Base-by-base conservation (phyloP, 176 grass and related monocot species). In the Olyra latifolia region DNA sequence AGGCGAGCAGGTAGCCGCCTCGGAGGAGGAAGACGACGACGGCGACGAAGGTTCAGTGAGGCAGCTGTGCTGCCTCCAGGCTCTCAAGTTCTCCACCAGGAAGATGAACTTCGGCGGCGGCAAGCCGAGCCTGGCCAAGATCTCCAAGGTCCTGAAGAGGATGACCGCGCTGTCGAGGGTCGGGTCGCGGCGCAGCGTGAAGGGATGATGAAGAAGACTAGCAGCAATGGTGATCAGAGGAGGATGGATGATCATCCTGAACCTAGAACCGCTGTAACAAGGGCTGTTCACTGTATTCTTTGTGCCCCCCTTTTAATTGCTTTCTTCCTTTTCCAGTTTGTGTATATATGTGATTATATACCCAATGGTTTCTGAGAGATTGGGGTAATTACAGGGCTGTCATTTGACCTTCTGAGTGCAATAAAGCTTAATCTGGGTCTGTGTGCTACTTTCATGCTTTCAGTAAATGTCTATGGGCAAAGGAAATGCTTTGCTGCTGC, bases 31-130 rank as follows among this genome's bases (percentile, higher is more conserved):
- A 2, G 76, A 76, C 0, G 86, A 77, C 1, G 81, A 81, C 0
- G 85, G 79, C 0, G 75, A 89, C 0, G 88, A 93, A 54, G 79
- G 54, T 23, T 71, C 82, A 15, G 90, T 93, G 29, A 76, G 69
- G 56, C 88, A 91, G 54, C 62, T 99, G 28, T 99, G 96, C 76
- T 99, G 96, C 82, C 81, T 99, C 17, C 90, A 95, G 76, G 96
- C 92, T 68, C 70, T 99, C 63, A 95, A 86, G 75, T 83, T 99
- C 50, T 95, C 92, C 15, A 83, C 90, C 5, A 89, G 87, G 29
- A 99, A 99, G 90, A 95, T 95, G 90, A 93, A 86, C 52, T 87
- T 95, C 1, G 88, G 92, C 11, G 88, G 94, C 61, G 88, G 92
- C 74, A 95, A 75, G 84, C 81, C 83, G 27, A 99, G 88, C 71